Percentiles rank a stretch among this genome's conserved stretches.
Conservation (phyloP, 2,329 filamentous ascomycete genomes). For the Diaporthe capsici region DNA sequence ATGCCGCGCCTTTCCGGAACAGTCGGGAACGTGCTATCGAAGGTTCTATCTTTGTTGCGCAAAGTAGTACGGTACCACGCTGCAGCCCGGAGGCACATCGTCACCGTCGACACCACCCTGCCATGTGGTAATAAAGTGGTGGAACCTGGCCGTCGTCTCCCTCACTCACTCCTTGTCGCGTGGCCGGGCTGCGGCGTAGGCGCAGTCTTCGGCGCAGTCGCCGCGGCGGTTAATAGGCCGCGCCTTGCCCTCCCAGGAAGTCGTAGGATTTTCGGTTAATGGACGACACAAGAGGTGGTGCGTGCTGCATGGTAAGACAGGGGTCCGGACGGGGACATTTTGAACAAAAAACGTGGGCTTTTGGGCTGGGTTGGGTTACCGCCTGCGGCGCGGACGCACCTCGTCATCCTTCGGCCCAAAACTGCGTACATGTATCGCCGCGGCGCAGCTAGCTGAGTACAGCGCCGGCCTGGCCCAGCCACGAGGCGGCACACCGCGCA, state of each 20-base stretch:
- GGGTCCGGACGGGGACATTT: neutral
- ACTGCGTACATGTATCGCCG: neutral
- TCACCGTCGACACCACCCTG: neutral
- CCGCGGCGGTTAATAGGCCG: neutral
- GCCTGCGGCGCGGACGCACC: constrained; percentile 19
- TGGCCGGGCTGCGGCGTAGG: constrained; percentile 32
- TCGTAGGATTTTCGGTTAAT: constrained; percentile 13
- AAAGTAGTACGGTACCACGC: neutral
- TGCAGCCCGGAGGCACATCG: neutral
- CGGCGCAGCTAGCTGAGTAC: constrained; percentile 22
- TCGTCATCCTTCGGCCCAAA: constrained; percentile 20
- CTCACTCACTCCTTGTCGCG: neutral
- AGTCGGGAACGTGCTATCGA: neutral
- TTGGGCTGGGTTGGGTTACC: constrained; percentile 15
- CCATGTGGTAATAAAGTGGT: constrained; percentile 10
- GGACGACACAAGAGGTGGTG: neutral
- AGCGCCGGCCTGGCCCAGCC: constrained; percentile 3
- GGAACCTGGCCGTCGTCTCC: neutral
- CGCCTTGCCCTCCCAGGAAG: neutral
- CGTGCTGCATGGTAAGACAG: neutral
- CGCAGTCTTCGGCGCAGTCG: constrained; percentile 28
- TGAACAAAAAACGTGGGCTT: constrained; percentile 12
- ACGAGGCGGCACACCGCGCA: neutral
- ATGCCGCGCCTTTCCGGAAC: neutral
- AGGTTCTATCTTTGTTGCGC: constrained; percentile 23